Evolutionary conservation across 1,284 basidiomycete genomes (phyloP).

Genomic region (Taiwanofungus camphoratus): DNA sequence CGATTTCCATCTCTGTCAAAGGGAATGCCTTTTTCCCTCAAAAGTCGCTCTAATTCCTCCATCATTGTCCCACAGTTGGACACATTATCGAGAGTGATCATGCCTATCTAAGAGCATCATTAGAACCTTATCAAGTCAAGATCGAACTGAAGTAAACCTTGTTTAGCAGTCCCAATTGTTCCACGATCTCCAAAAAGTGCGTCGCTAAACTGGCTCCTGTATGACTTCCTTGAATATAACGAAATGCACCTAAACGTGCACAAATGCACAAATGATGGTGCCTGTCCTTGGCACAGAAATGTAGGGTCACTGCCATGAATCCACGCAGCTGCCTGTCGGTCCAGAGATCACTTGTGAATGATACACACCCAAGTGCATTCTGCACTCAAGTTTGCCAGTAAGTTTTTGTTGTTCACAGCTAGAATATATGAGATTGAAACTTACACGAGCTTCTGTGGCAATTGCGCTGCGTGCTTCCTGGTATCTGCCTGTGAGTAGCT

Average conservation of each 20-base stretch:
- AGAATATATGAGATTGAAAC: no score
- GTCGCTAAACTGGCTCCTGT: conserved; percentile 14
- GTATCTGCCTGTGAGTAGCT: conserved; percentile 4
- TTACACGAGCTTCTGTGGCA: conserved; percentile 2
- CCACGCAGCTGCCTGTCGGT: conserved; percentile 3
- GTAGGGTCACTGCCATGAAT: conserved; percentile 18
- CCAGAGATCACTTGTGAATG: conserved; percentile 19
- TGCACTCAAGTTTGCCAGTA: conserved; percentile 1
- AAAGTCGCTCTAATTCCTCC: conserved; percentile 11
- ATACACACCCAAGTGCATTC: conserved; percentile 15
- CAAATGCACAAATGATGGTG: conserved; percentile 5
- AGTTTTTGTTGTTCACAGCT: no score
- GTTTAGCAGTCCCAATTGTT: conserved; percentile 8
- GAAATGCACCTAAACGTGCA: conserved; percentile 14
- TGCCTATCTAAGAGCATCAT: conserved; percentile 12
- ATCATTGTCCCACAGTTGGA: conserved; percentile 23
- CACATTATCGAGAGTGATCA: conserved; percentile 22
- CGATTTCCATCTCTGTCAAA: conserved; percentile 24
- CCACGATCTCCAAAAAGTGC: conserved; percentile 9
- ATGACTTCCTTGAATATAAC: conserved; percentile 11
- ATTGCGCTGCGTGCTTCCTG: neutral
- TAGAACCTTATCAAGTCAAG: neutral
- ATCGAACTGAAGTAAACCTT: conserved; percentile 10
- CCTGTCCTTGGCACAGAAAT: conserved; percentile 7
- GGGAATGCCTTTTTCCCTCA: conserved; percentile 14